A percentile compares a stretch with the other conserved stretches of the same genome.
Conservation (phyloP, 2,329 filamentous ascomycete genomes). For the Trematosphaeria pertusa region DNA sequence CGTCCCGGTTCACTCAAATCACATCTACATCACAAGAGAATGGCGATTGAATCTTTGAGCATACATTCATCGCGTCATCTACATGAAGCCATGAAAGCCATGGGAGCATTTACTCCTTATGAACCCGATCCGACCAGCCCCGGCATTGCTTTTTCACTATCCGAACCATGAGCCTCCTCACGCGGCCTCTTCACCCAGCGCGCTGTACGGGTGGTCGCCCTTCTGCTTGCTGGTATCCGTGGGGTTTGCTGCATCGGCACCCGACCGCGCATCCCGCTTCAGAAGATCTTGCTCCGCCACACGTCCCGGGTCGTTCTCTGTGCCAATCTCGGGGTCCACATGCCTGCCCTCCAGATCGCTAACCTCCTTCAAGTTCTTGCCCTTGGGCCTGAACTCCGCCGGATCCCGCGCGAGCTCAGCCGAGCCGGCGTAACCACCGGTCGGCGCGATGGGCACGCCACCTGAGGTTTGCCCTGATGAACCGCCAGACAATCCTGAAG, state of each 20-base stretch:
- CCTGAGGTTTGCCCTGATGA: conserved; percentile 47
- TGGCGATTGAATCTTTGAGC: too few species aligned
- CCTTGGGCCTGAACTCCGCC: conserved; percentile 55
- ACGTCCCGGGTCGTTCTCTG: conserved; percentile 62
- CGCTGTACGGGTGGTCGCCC: conserved; percentile 33
- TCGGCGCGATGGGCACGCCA: conserved; percentile 44
- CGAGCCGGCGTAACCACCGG: conserved; percentile 47
- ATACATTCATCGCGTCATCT: too few species aligned
- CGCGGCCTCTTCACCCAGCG: conserved; percentile 17
- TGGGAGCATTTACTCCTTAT: too few species aligned
- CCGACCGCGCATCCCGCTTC: conserved; percentile 40
- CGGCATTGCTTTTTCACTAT: too few species aligned
- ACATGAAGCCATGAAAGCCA: neutral
- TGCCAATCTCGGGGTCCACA: conserved; percentile 56
- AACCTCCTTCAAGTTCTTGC: conserved; percentile 59
- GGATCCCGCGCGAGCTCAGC: conserved; percentile 34
- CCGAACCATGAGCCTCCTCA: neutral
- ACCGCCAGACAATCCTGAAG: conserved; percentile 44
- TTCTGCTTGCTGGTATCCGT: conserved; percentile 22
- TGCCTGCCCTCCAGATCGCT: conserved; percentile 26
- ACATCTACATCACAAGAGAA: neutral
- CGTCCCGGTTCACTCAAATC: neutral
- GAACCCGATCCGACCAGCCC: conserved; percentile 11
- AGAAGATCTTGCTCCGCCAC: conserved; percentile 51
- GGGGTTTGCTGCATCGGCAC: conserved; percentile 28